phyloP scores from a whole-genome alignment of 179 eudicot species.

The Actinidia arguta region DNA sequence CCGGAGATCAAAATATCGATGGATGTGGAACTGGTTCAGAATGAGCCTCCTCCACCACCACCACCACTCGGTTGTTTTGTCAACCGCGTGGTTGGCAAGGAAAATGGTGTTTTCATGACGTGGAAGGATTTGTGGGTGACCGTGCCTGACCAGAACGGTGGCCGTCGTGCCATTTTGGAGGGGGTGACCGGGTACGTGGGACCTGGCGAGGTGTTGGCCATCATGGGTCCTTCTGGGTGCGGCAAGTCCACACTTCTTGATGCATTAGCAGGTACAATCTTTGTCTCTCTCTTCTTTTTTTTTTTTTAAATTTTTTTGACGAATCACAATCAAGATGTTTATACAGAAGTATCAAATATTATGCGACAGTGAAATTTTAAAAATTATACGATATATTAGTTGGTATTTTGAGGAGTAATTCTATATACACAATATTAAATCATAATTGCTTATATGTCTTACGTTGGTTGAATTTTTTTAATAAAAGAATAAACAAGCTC shows the following conservation, averaged over 20 bases:
- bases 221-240: slow-evolving; percentile 29
- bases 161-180: slow-evolving; percentile 11
- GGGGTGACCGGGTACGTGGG: slow-evolving; percentile 21
- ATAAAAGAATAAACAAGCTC: no score
- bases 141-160: slow-evolving; percentile 9
- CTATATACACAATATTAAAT: no score
- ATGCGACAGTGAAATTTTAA: no score
- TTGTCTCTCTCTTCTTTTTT: background rate
- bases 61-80: no score
- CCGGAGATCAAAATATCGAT: background rate
- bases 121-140: slow-evolving; percentile 21
- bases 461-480: no score
- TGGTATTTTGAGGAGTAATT: no score
- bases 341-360: no score
- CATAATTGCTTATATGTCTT: no score
- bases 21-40: background rate
- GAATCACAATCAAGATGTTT: no score
- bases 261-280: slow-evolving; percentile 19
- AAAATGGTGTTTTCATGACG: slow-evolving; percentile 15
- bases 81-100: no score
- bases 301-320: no score
- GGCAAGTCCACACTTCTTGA: slow-evolving; percentile 29
- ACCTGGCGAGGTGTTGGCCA: slow-evolving; percentile 25
- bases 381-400: no score
- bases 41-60: background rate